Conservation (phyloP, 257 asterid genomes). For the Ligustrum vulgare region DNA sequence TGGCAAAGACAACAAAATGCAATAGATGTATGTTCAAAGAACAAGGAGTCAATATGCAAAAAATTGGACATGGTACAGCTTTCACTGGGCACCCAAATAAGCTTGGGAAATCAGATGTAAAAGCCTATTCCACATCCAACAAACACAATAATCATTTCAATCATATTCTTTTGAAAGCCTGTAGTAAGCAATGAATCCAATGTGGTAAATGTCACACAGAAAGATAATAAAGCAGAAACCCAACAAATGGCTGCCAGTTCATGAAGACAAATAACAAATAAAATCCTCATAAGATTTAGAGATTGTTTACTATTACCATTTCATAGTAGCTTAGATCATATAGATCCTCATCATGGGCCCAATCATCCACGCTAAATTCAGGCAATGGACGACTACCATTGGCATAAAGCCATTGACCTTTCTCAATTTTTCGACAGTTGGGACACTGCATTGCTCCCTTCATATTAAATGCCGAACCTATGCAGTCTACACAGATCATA, state of each 20-base stretch:
- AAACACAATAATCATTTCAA: not conserved
- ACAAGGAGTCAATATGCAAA: not conserved
- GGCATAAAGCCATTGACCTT: constrained; percentile 97
- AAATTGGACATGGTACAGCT: not conserved
- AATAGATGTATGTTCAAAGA: not conserved
- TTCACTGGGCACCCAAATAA: not conserved
- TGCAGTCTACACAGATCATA: constrained; percentile 71
- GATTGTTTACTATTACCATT: constrained; percentile 50
- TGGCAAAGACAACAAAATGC: not conserved
- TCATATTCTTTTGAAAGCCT: not conserved
- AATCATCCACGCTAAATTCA: constrained; percentile 87
- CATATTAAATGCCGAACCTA: constrained; percentile 91
- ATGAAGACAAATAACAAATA: not conserved
- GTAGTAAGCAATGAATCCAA: not conserved
- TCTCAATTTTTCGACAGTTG: constrained; percentile 94
- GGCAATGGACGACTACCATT: constrained; percentile 78
- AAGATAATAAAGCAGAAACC: constrained; percentile 4
- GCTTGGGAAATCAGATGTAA: not conserved
- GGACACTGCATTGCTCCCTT: constrained; percentile 99
- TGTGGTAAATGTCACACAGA: not conserved
- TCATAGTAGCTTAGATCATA: constrained; percentile 82
- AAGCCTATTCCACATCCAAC: not conserved
- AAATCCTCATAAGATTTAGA: constrained; percentile 2
- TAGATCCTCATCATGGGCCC: constrained; percentile 90
- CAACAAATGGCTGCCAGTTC: not conserved